Base-by-base conservation (phyloP, 2,329 filamentous ascomycete species). In the Elsinoe fawcettii region DNA sequence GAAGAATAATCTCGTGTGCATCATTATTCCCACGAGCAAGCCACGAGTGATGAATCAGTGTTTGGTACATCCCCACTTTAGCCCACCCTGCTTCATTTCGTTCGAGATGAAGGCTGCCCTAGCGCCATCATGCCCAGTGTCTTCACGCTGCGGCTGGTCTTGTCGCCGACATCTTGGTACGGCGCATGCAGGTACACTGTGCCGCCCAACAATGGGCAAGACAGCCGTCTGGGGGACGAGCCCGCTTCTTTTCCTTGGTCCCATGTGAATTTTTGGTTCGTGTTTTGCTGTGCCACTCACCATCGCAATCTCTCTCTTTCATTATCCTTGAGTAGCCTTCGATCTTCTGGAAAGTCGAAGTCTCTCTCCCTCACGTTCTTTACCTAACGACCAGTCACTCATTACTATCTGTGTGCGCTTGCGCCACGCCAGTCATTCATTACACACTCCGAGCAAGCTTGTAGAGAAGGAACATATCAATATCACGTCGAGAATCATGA, bases 341-440 rank as follows among this genome's bases (percentile, higher is more conserved):
- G 49, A 37, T 37, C 49, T 53, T 53, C 49, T 53, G 49, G 25
- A 22, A 53, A 53, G 49, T 53, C 49, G 49, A 46, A 9, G 14
- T 25, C 16, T 34, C 32, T 51, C 25, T 58, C 37, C 43, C 56
- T 57, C 53, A 58, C 59, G 54, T 53, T 51, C 57, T 44, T 32
- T 56, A 58, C 59, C 43, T 58, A 51, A 59, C 47, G 57, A 27
- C 27, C 57, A 61, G 59, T 59, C 57, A 58, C 46, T 61, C 57
- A 57, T 59, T 59, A 58, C 41, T 54, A 58, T 34, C 54, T 43
- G 53, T 49, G 55, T 59, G 43, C 47, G 41, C 51, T 51, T 59
- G 54, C 51, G 36, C 36, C 36, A 46, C 55, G 44, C 46, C 46
- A 57, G 56, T 59, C 57, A 57, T 36, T 53, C 56, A 49, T 60